Conservation (phyloP, 176 grass and related monocot genomes). For the Stipa capillata region DNA sequence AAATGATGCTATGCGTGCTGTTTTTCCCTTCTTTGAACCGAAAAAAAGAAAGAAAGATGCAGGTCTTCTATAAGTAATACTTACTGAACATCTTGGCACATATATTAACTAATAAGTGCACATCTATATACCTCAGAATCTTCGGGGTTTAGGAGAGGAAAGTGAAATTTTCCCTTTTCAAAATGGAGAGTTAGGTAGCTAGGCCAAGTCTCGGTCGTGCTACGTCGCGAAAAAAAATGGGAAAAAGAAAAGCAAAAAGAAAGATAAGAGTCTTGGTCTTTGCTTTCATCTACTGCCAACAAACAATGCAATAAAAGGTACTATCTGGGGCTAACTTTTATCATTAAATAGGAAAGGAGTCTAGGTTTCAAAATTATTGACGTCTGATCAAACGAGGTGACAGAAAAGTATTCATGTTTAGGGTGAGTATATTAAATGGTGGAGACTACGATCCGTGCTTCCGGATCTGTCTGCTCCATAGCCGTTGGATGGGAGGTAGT, state of each 20-base stretch:
- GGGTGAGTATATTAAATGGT: no score
- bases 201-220: neutral
- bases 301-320: neutral
- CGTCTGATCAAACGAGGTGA: neutral
- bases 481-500: no score
- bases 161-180: no score
- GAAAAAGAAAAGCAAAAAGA: neutral
- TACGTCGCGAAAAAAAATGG: neutral
- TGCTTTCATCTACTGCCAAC: neutral
- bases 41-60: no score
- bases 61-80: neutral
- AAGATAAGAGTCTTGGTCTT: neutral
- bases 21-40: no score
- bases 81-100: neutral
- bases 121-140: no score
- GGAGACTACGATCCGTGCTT: no score
- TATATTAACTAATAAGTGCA: neutral
- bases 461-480: no score
- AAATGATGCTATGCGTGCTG: no score
- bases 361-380: neutral
- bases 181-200: no score
- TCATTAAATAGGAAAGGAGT: neutral
- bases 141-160: no score
- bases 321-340: neutral
- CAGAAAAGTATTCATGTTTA: neutral